Percentiles rank a stretch among this genome's conserved stretches.
Conservation (phyloP, 2,329 filamentous ascomycete genomes). For the Epichloe glyceriae region DNA sequence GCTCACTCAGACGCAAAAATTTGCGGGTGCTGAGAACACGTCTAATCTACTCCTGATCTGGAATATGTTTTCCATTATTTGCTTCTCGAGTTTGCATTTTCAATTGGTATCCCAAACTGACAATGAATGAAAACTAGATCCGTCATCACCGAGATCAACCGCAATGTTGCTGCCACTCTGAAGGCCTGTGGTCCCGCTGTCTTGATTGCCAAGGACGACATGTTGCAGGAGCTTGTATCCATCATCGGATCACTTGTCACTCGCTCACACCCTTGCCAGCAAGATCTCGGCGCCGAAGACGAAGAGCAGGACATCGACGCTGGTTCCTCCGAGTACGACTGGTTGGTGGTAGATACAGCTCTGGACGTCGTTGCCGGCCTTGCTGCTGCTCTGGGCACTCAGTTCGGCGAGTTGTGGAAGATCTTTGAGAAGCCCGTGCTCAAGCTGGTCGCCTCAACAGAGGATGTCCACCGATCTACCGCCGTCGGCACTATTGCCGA, state of each 20-base stretch:
- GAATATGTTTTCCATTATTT: constrained; percentile 8
- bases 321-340: constrained; percentile 91
- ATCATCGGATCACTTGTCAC: constrained; percentile 69
- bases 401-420: constrained; percentile 85
- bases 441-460: constrained; percentile 75
- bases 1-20: constrained; percentile 93
- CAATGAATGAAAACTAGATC: constrained; percentile 37
- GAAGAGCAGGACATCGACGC: constrained; percentile 59
- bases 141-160: constrained; percentile 89
- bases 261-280: constrained; percentile 84
- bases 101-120: background rate
- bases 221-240: constrained; percentile 64
- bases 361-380: constrained; percentile 82
- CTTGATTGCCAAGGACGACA: constrained; percentile 52
- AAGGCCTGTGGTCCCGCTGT: constrained; percentile 84
- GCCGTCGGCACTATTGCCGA: constrained; percentile 88
- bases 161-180: constrained; percentile 78
- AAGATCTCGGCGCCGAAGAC: constrained; percentile 72
- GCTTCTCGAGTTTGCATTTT: background rate
- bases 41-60: constrained; percentile 27
- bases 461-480: constrained; percentile 76
- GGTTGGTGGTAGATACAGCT: constrained; percentile 89
- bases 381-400: constrained; percentile 64
- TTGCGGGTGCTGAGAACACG: constrained; percentile 81
- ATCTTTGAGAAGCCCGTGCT: constrained; percentile 87